Evolutionary conservation across 257 asterid species (phyloP).

Genomic region (Coffea eugenioides): DNA sequence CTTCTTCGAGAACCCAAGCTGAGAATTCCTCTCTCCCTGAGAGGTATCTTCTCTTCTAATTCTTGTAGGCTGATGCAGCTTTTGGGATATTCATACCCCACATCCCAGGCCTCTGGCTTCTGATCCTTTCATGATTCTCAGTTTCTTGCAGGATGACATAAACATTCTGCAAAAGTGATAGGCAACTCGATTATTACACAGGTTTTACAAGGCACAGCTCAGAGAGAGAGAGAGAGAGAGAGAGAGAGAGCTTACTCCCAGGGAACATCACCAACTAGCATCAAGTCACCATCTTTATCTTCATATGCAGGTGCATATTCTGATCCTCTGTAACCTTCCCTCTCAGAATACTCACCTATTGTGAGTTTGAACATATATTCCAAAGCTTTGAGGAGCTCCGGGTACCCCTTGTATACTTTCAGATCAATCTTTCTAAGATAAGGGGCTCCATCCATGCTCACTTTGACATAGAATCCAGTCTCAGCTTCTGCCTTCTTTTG

Average conservation of each 20-base stretch:
- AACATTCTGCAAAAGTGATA: conserved; percentile 58
- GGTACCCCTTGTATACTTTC: conserved; percentile 51
- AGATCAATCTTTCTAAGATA: conserved; percentile 79
- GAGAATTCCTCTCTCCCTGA: conserved; percentile 27
- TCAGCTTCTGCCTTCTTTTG: conserved; percentile 48
- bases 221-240: not conserved
- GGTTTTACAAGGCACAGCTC: not conserved
- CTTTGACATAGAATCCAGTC: conserved; percentile 65
- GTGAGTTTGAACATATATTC: conserved; percentile 81
- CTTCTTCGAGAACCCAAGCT: conserved; percentile 62
- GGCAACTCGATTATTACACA: conserved; percentile 19
- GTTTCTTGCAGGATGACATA: conserved; percentile 68
- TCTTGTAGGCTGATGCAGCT: not conserved
- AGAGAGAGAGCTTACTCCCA: conserved; percentile 52
- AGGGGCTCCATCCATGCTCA: conserved; percentile 92
- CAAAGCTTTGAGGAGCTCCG: conserved; percentile 53
- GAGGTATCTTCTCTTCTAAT: conserved; percentile 26
- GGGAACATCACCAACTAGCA: conserved; percentile 96
- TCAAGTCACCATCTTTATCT: conserved; percentile 89
- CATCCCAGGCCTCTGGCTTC: conserved; percentile 74
- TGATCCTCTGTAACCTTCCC: conserved; percentile 86
- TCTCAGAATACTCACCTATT: conserved; percentile 79
- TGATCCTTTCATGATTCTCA: conserved; percentile 76
- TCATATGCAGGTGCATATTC: conserved; percentile 91
- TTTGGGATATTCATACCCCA: conserved; percentile 31